phyloP scores from a whole-genome alignment of 1,139 yeast genomes.

The Yamadazyma siamensis region DNA sequence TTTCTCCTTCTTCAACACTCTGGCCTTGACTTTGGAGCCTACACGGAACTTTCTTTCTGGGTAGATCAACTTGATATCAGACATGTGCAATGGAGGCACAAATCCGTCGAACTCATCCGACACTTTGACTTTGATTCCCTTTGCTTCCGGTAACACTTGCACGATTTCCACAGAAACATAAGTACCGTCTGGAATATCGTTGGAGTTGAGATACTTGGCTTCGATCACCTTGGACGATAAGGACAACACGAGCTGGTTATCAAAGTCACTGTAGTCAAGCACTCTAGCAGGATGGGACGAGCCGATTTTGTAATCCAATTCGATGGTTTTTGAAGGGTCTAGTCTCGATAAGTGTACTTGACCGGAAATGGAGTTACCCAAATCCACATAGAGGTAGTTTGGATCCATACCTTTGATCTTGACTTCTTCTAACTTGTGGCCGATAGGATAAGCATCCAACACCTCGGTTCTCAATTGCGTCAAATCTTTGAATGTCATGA shows the following conservation, averaged over 20 bases:
- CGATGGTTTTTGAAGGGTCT: conserved; percentile 48
- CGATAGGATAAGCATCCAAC: conserved; percentile 72
- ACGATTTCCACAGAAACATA: conserved; percentile 54
- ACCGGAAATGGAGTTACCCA: conserved; percentile 60
- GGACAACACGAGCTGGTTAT: conserved; percentile 64
- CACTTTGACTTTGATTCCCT: conserved; percentile 66
- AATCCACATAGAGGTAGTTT: conserved; percentile 51
- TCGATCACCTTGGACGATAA: conserved; percentile 63
- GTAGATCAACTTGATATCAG: conserved; percentile 78
- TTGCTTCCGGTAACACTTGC: conserved; percentile 57
- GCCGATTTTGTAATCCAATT: conserved; percentile 54
- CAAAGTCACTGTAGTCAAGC: conserved; percentile 63
- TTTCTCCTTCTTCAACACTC: conserved; percentile 47
- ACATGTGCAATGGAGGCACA: conserved; percentile 74
- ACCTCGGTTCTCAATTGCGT: conserved; percentile 22
- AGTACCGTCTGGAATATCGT: conserved; percentile 78
- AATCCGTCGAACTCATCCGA: conserved; percentile 68
- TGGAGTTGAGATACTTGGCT: conserved; percentile 60
- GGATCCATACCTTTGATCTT: conserved; percentile 58
- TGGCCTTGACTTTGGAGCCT: conserved; percentile 76
- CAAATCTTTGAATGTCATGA: conserved; percentile 28
- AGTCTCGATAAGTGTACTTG: conserved; percentile 74
- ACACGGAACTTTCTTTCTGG: conserved; percentile 91
- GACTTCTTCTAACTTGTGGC: conserved; percentile 62
- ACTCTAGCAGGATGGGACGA: conserved; percentile 76